Conservation (phyloP, 1,284 basidiomycete genomes). For the Cutaneotrichosporon cyanovorans region DNA sequence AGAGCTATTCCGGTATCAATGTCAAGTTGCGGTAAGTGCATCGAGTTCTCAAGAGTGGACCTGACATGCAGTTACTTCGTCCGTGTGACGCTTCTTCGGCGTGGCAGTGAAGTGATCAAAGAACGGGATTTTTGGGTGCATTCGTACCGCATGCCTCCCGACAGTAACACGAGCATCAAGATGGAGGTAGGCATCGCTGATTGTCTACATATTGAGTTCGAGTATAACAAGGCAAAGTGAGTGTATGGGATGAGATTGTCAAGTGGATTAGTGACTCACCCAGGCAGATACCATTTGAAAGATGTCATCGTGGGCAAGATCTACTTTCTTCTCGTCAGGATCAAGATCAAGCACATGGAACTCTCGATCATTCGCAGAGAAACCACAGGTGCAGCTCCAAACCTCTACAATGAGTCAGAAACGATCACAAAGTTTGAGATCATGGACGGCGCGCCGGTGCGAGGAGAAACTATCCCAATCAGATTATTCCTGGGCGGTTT, state of each 20-base stretch:
- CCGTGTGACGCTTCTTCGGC: slow-evolving; percentile 79
- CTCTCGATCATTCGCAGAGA: slow-evolving; percentile 94
- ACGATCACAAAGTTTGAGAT: slow-evolving; percentile 99
- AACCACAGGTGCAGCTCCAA: slow-evolving; percentile 90
- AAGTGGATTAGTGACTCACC: too few species aligned
- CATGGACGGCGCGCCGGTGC: slow-evolving; percentile 93
- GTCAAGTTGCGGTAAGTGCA: slow-evolving; percentile 80
- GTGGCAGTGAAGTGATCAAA: slow-evolving; percentile 86
- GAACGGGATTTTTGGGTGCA: slow-evolving; percentile 97
- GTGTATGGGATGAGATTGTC: too few species aligned
- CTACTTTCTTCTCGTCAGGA: slow-evolving; percentile 94
- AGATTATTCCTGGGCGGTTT: slow-evolving; percentile 96
- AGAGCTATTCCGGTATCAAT: slow-evolving; percentile 96
- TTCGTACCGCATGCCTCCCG: slow-evolving; percentile 95
- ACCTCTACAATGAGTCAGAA: slow-evolving; percentile 98
- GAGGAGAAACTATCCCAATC: slow-evolving; percentile 97
- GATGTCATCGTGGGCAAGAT: slow-evolving; percentile 99
- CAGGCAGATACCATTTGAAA: slow-evolving; percentile 83
- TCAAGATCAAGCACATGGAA: slow-evolving; percentile 99
- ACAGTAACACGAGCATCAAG: slow-evolving; percentile 95
- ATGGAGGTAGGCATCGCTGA: slow-evolving; percentile 99
- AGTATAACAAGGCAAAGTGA: slow-evolving; percentile 98
- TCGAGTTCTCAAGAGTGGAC: too few species aligned
- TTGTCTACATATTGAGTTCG: slow-evolving; percentile 97
- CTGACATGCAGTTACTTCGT: slow-evolving; percentile 68